Percentiles rank a stretch among this genome's conserved stretches.
These are phyloP conservation scores for Trichoderma asperellum DNA, from an alignment of 2,329 filamentous ascomycete genomes.

Conservation along the genomic window DNA sequence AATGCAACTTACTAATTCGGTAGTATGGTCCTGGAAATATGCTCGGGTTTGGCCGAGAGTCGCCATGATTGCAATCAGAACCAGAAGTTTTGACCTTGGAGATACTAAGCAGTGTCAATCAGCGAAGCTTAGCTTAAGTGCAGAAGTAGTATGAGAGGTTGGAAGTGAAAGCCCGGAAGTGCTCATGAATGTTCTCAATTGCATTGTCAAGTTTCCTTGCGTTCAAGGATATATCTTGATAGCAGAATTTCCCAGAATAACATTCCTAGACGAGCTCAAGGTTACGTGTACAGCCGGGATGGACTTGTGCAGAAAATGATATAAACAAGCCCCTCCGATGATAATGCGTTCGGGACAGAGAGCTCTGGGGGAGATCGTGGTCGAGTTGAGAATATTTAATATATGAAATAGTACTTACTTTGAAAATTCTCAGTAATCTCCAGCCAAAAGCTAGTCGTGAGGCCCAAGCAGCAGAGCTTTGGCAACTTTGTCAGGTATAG, in stretches of 20 bases:
- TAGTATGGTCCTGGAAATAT: slow-evolving; percentile 39
- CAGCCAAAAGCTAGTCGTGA: background rate
- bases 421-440: background rate
- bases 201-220: background rate
- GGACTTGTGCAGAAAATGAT: background rate
- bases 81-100: slow-evolving; percentile 14
- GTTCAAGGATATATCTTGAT: background rate
- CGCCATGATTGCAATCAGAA: slow-evolving; percentile 39
- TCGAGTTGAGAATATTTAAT: background rate
- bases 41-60: slow-evolving; percentile 37
- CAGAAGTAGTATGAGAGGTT: background rate
- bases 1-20: slow-evolving; percentile 37
- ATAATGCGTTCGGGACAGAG: background rate
- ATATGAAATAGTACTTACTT: slow-evolving; percentile 7
- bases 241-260: background rate
- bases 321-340: background rate
- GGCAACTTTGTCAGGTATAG: background rate
- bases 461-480: background rate
- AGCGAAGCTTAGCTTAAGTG: background rate
- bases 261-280: background rate
- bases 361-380: background rate
- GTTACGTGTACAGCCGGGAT: background rate
- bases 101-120: background rate
- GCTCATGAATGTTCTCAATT: background rate
- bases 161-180: background rate